These are phyloP conservation scores for Takakia lepidozioides DNA, from an alignment of 225 moss, liverwort and hornwort species.

Conservation along the genomic window DNA sequence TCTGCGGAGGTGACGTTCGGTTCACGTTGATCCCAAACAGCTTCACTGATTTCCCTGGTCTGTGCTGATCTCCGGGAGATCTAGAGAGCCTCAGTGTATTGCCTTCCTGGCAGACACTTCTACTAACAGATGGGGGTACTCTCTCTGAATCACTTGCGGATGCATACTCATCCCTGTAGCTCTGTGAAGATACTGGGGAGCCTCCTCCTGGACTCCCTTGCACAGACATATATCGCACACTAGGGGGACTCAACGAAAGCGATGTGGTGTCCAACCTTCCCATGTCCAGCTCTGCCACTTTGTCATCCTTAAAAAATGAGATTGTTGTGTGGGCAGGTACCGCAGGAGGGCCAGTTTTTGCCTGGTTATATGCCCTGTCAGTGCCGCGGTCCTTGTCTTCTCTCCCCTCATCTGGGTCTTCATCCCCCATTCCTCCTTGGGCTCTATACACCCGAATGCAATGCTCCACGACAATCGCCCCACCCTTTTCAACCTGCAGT, in stretches of 20 bases:
- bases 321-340: not conserved
- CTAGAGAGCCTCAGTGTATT: constrained; percentile 7
- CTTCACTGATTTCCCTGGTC: constrained; percentile 38
- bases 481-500: constrained; percentile 30
- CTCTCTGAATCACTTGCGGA: constrained; percentile 1
- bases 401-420: constrained; percentile 4
- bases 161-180: constrained; percentile 5
- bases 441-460: constrained; percentile 11
- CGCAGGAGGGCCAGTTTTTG: not conserved
- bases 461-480: constrained; percentile 6
- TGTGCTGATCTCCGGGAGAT: constrained; percentile 14
- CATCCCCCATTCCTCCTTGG: constrained; percentile 5
- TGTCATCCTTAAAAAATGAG: not conserved
- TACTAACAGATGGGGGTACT: constrained; percentile 9
- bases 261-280: constrained; percentile 5
- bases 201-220: constrained; percentile 7
- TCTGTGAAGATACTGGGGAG: constrained; percentile 8
- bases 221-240: constrained; percentile 8
- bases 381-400: constrained; percentile 10
- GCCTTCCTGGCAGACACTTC: constrained; percentile 12
- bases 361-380: constrained; percentile 8
- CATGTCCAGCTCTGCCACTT: not conserved
- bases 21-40: constrained; percentile 78
- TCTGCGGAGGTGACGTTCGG: constrained; percentile 26
- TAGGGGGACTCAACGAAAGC: constrained; percentile 8